phyloP scores from a whole-genome alignment of 331 rosid genomes.

The Quercus tomentella region DNA sequence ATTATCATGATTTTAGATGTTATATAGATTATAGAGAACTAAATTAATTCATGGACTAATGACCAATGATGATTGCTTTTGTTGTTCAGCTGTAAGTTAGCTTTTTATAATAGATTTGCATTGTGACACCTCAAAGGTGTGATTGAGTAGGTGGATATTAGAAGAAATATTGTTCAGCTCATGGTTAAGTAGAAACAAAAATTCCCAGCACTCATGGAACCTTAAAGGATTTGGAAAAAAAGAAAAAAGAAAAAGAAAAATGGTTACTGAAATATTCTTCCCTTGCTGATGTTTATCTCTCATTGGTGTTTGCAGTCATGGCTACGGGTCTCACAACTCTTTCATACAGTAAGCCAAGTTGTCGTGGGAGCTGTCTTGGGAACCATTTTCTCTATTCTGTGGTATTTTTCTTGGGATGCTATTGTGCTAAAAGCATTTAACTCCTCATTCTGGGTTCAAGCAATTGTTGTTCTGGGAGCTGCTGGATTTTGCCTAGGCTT shows the following conservation, averaged over 20 bases:
- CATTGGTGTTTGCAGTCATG: slow-evolving; percentile 55
- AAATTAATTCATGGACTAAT: not conserved
- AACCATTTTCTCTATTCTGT: slow-evolving; percentile 37
- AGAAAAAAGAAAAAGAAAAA: too few species aligned
- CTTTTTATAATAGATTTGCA: too few species aligned
- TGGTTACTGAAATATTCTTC: too few species aligned
- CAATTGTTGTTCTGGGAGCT: slow-evolving; percentile 47
- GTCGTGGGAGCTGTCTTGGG: slow-evolving; percentile 72
- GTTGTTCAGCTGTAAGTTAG: too few species aligned
- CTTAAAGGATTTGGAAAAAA: too few species aligned
- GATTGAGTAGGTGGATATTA: too few species aligned
- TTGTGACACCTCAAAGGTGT: too few species aligned
- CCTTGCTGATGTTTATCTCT: slow-evolving; percentile 14
- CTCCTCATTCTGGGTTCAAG: slow-evolving; percentile 51
- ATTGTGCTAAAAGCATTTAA: slow-evolving; percentile 44
- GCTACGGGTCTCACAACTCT: slow-evolving; percentile 72
- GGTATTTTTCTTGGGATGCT: slow-evolving; percentile 73
- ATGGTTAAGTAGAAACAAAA: too few species aligned
- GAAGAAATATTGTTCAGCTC: too few species aligned
- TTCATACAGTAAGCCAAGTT: slow-evolving; percentile 78
- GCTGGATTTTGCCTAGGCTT: slow-evolving; percentile 55
- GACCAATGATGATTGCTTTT: not conserved
- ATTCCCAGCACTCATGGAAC: too few species aligned
- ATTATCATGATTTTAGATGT: not conserved
- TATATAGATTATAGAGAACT: not conserved